These are phyloP conservation scores for Umbellularia californica DNA, from an alignment of 164 flowering plant species.

Conservation along the genomic window DNA sequence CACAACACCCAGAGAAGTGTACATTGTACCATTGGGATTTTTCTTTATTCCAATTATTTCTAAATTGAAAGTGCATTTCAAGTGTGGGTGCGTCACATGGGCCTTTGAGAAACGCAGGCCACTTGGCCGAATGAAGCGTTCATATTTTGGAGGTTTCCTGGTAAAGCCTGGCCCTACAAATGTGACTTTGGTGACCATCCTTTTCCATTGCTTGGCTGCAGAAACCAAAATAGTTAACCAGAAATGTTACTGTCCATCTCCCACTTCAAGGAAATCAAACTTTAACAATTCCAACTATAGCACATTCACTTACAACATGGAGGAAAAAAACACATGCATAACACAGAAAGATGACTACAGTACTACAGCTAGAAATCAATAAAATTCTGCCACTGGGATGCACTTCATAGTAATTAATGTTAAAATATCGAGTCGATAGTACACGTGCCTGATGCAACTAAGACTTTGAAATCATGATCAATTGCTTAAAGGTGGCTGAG, in stretches of 20 bases:
- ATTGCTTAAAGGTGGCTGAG: no score
- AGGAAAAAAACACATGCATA: no score
- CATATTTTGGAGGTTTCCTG: conserved; percentile 96
- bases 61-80: conserved; percentile 91
- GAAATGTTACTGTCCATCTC: background rate
- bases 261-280: background rate
- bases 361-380: no score
- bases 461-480: no score
- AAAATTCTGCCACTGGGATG: no score
- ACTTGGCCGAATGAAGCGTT: conserved; percentile 88
- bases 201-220: conserved; percentile 97
- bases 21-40: conserved; percentile 93
- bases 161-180: conserved; percentile 93
- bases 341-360: no score
- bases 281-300: background rate
- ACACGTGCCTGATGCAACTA: no score
- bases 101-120: conserved; percentile 92
- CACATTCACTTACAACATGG: no score
- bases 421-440: no score
- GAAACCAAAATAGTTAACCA: background rate
- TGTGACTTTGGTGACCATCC: conserved; percentile 95
- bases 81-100: conserved; percentile 96
- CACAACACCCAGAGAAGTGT: conserved; percentile 90
- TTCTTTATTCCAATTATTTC: conserved; percentile 97
- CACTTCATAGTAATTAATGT: no score